phyloP scores from a whole-genome alignment of 768 basidiomycete species.

The Pleurotus eryngii region DNA sequence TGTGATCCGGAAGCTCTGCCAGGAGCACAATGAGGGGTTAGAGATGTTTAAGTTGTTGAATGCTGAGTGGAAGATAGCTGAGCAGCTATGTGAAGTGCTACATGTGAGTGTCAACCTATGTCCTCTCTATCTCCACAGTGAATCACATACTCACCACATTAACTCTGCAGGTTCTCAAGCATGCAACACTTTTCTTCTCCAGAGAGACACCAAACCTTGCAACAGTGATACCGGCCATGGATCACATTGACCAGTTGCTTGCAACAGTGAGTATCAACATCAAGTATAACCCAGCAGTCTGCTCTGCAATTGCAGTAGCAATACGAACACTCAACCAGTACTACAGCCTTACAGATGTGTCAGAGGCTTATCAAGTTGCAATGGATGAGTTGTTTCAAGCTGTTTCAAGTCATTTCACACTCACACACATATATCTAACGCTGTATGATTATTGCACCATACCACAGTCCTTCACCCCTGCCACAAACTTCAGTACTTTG shows the following conservation, averaged over 20 bases:
- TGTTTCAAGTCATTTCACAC: too few relatives aligned
- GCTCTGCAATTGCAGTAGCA: constrained; percentile 13
- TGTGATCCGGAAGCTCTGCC: constrained; percentile 20
- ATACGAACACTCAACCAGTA: constrained; percentile 24
- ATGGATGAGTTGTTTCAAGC: constrained; percentile 24
- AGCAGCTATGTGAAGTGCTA: constrained; percentile 20
- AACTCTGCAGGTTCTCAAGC: constrained; percentile 19
- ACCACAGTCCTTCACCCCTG: constrained; percentile 35
- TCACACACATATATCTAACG: too few relatives aligned
- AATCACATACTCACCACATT: not conserved
- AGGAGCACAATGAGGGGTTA: constrained; percentile 8
- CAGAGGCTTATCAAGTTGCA: constrained; percentile 19
- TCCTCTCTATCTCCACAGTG: too few relatives aligned
- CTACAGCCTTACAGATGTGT: constrained; percentile 16
- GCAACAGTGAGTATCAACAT: constrained; percentile 2
- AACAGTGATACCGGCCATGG: constrained; percentile 29
- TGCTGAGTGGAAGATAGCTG: constrained; percentile 23
- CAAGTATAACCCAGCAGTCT: constrained; percentile 10
- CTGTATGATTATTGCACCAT: too few relatives aligned
- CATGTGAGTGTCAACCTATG: constrained; percentile 14
- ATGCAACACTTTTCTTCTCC: constrained; percentile 24
- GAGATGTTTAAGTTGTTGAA: constrained; percentile 14
- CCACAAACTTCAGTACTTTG: constrained; percentile 33
- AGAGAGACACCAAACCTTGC: constrained; percentile 17
- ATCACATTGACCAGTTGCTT: constrained; percentile 25